Conservation (phyloP, 129 eudicot species). For the Lonicera japonica region DNA sequence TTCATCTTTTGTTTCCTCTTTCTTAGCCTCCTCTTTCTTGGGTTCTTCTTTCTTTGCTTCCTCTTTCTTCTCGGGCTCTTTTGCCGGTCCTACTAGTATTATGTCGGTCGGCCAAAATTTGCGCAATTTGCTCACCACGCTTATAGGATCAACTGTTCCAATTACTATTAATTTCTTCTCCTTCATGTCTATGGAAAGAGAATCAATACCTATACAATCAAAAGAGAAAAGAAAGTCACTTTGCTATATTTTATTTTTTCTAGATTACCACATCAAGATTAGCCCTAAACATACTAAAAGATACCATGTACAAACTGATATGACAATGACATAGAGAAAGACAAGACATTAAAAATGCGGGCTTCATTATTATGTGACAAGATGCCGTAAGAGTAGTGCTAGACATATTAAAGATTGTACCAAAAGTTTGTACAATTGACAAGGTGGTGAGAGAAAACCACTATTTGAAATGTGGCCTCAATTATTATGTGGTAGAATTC, state of each 20-base stretch:
- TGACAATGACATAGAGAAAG: background rate
- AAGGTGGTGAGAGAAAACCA: too few relatives aligned
- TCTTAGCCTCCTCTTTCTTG: conserved; percentile 51
- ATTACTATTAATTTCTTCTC: conserved; percentile 65
- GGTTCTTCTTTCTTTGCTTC: conserved; percentile 67
- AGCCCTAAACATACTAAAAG: too few relatives aligned
- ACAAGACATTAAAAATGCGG: background rate
- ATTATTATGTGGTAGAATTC: too few relatives aligned
- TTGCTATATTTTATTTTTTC: background rate
- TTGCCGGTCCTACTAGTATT: conserved; percentile 72
- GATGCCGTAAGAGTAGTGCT: too few relatives aligned
- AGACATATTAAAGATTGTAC: too few relatives aligned
- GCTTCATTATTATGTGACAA: background rate
- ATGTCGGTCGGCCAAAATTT: conserved; percentile 71
- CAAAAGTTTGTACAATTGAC: too few relatives aligned
- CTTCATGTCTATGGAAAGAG: conserved; percentile 77
- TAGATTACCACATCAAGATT: too few relatives aligned
- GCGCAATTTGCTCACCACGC: conserved; percentile 69
- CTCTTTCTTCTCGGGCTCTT: conserved; percentile 78
- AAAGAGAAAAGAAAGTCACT: background rate
- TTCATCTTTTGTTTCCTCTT: conserved; percentile 49
- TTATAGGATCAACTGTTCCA: conserved; percentile 79
- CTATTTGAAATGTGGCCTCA: too few relatives aligned
- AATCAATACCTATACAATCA: conserved; percentile 68
- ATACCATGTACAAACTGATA: background rate